phyloP scores from a whole-genome alignment of 441 rosid species.

The Gossypium gossypioides region DNA sequence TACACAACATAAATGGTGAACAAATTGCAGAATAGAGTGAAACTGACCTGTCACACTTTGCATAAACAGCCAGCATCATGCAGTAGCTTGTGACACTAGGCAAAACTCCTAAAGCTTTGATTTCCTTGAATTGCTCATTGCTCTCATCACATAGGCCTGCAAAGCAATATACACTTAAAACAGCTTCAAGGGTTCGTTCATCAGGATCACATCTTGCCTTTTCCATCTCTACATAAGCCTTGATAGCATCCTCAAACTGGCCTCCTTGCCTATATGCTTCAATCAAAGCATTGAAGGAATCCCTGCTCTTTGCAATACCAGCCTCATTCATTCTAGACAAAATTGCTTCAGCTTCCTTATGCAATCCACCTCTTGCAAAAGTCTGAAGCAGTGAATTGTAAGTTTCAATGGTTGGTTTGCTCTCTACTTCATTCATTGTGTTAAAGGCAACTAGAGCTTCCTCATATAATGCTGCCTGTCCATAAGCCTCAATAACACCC shows the following conservation, averaged over 20 bases:
- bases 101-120: conserved; percentile 63
- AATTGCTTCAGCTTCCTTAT: conserved; percentile 62
- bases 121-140: conserved; percentile 85
- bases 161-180: conserved; percentile 68
- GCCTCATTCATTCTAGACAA: conserved; percentile 52
- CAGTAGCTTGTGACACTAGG: conserved; percentile 88
- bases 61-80: conserved; percentile 87
- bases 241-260: conserved; percentile 81
- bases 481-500: conserved; percentile 82
- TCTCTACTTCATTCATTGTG: conserved; percentile 78
- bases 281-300: conserved; percentile 73
- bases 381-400: conserved; percentile 64
- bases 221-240: conserved; percentile 79
- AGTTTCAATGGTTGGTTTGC: conserved; percentile 69
- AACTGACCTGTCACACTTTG: conserved; percentile 67
- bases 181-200: conserved; percentile 87
- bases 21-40: conserved; percentile 4
- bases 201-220: conserved; percentile 71
- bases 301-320: conserved; percentile 51
- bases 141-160: conserved; percentile 89
- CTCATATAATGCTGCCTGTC: conserved; percentile 81
- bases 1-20: neutral
- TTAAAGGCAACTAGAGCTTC: conserved; percentile 81
- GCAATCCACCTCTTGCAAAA: conserved; percentile 81
- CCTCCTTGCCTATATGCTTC: conserved; percentile 91